Conservation (phyloP, 257 asterid species). For the Solanum megistacrolobum region DNA sequence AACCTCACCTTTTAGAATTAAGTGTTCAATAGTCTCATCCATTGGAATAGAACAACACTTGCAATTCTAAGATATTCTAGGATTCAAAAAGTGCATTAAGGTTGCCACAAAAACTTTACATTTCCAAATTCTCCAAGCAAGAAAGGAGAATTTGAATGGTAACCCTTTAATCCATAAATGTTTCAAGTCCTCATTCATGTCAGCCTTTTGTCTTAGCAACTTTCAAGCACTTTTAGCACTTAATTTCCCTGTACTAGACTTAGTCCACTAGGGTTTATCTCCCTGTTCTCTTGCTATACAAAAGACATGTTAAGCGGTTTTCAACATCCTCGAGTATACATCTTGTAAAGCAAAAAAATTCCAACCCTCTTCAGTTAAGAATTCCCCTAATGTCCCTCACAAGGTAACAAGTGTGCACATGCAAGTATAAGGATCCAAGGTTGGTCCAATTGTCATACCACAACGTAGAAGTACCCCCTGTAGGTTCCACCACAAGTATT, state of each 20-base stretch:
- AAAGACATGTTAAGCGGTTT: background rate
- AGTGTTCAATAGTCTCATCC: background rate
- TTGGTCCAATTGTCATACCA: too few relatives aligned
- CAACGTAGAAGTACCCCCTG: too few relatives aligned
- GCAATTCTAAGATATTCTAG: background rate
- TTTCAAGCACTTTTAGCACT: too few relatives aligned
- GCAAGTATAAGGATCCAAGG: too few relatives aligned
- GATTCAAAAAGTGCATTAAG: background rate
- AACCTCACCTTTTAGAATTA: too few relatives aligned
- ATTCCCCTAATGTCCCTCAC: too few relatives aligned
- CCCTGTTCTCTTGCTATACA: background rate
- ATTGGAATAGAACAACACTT: background rate
- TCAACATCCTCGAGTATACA: background rate
- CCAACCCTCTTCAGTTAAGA: too few relatives aligned
- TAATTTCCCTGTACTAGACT: background rate
- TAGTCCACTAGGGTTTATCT: background rate
- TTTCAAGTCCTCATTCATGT: background rate
- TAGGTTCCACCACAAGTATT: too few relatives aligned
- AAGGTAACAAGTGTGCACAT: too few relatives aligned
- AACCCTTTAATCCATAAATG: background rate
- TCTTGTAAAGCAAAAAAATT: background rate
- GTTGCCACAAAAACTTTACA: background rate
- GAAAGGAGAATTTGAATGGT: too few relatives aligned
- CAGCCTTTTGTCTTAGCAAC: background rate
- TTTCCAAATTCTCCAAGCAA: too few relatives aligned